These are phyloP conservation scores for Sporothrix luriei DNA, from an alignment of 2,329 filamentous ascomycete genomes.

Conservation along the genomic window DNA sequence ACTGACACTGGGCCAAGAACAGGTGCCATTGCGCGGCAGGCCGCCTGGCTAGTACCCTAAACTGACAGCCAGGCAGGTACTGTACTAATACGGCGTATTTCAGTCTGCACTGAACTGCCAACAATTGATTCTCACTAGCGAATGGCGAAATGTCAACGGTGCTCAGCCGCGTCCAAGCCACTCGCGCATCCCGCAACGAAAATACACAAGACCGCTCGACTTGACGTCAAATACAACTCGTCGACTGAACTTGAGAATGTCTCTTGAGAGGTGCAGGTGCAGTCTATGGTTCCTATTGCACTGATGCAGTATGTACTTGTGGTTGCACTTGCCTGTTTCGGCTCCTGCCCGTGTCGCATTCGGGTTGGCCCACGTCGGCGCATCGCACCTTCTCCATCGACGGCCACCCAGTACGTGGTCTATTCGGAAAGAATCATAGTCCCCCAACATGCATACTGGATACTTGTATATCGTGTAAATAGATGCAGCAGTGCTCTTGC, in stretches of 20 bases:
- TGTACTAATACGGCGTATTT: too few species aligned
- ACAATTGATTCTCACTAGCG: too few species aligned
- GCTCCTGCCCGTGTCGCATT: neutral
- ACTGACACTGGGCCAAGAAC: neutral
- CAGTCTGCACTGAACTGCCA: too few species aligned
- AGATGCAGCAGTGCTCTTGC: neutral
- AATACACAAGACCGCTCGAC: neutral
- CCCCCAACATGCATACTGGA: neutral
- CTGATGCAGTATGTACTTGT: neutral
- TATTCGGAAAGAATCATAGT: neutral
- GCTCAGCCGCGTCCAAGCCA: constrained; percentile 23
- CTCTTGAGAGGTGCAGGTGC: neutral
- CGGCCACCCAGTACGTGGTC: neutral
- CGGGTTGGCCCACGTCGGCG: neutral
- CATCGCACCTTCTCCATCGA: neutral
- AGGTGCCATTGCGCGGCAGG: constrained; percentile 1
- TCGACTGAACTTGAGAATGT: neutral
- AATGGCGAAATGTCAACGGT: neutral
- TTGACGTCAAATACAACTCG: neutral
- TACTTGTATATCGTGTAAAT: neutral
- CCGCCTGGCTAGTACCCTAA: neutral
- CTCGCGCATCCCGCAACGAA: neutral
- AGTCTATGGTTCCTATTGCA: neutral
- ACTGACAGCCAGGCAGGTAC: too few species aligned
- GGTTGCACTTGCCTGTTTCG: neutral